These are phyloP conservation scores for Dianthus caryophyllus DNA, from an alignment of 148 eudicot genomes.

Conservation along the genomic window DNA sequence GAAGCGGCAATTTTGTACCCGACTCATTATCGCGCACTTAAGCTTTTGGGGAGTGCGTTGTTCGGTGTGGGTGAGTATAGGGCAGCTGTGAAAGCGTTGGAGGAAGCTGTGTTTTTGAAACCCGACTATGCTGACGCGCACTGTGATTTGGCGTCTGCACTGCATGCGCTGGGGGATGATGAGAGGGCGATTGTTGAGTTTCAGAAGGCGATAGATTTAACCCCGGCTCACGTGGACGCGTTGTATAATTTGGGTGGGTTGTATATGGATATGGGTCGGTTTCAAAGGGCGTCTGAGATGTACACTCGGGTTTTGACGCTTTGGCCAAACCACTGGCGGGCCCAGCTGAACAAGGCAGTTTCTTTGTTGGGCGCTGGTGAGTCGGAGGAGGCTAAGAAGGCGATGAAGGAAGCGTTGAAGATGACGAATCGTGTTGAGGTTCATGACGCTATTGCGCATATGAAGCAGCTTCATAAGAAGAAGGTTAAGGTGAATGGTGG, in stretches of 20 bases:
- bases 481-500: constrained; percentile 66
- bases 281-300: constrained; percentile 98
- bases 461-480: constrained; percentile 94
- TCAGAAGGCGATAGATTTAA: constrained; percentile 94
- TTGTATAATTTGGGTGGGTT: constrained; percentile 94
- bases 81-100: constrained; percentile 92
- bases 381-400: constrained; percentile 88
- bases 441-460: constrained; percentile 86
- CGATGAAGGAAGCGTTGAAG: constrained; percentile 89
- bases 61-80: constrained; percentile 93
- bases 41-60: constrained; percentile 93
- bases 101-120: constrained; percentile 87
- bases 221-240: constrained; percentile 93
- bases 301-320: constrained; percentile 86
- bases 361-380: constrained; percentile 95
- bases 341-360: constrained; percentile 90
- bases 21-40: constrained; percentile 90
- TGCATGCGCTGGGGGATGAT: constrained; percentile 87
- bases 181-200: constrained; percentile 93
- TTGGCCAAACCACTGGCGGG: constrained; percentile 95
- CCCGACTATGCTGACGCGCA: constrained; percentile 95
- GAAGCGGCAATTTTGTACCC: constrained; percentile 97
- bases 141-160: constrained; percentile 89
- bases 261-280: constrained; percentile 97
- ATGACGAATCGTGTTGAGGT: constrained; percentile 97